Base-by-base conservation (phyloP, 2,329 filamentous ascomycete species). In the Hypoxylon sp. region DNA sequence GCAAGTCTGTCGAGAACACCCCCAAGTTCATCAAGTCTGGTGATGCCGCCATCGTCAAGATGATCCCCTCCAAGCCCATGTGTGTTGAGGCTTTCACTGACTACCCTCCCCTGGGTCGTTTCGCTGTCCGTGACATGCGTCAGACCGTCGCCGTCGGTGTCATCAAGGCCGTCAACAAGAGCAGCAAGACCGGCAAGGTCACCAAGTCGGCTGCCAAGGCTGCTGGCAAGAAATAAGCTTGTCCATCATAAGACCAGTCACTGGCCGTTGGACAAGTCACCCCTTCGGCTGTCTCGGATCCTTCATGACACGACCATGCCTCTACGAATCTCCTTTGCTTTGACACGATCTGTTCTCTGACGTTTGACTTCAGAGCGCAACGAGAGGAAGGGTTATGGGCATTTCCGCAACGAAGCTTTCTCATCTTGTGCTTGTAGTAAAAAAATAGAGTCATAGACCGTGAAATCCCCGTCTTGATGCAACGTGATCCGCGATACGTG, bases 1-100 rank as follows among this genome's bases (percentile, higher is more conserved):
- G 95, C 81, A 99, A 99, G 89, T 91, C 93, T 71, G 87, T 91
- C 77, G 95, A 99, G 84, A 77, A 84, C 79, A 79, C 77, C 77
- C 95, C 95, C 83, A 99, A 99, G 90, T 98, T 97, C 89, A 93
- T 99, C 91, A 99, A 99, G 92, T 97, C 94, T 76, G 95, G 95
- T 90, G 95, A 99, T 81, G 94, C 95, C 72, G 94, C 94, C 81
- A 99, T 99, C 84, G 95, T 99, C 86, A 98, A 97, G 92, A 98
- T 99, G 95, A 79, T 97, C 87, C 95, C 95, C 79, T 97, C 94
- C 86, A 99, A 99, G 93, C 95, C 95, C 79, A 99, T 99, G 95
- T 99, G 95, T 83, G 95, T 99, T 82, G 95, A 99, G 92, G 85
- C 95, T 74, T 99, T 98, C 92, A 97, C 93, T 76, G 92, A 97